These are phyloP conservation scores for Exophiala viscosa DNA, from an alignment of 2,329 filamentous ascomycete genomes.

Conservation along the genomic window DNA sequence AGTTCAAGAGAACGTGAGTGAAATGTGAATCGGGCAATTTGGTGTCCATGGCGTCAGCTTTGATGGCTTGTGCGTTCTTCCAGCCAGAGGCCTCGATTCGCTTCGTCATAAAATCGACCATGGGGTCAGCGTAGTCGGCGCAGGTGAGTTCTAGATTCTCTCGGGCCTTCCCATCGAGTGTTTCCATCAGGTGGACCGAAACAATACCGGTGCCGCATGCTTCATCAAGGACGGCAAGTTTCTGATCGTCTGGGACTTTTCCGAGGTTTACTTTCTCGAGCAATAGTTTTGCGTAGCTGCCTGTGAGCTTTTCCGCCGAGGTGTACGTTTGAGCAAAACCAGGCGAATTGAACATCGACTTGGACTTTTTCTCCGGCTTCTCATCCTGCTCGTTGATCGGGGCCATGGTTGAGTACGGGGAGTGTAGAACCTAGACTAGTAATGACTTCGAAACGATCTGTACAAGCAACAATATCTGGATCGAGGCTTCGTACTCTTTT, in stretches of 20 bases:
- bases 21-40: constrained; percentile 37
- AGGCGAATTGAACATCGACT: constrained; percentile 4
- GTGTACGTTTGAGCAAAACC: constrained; percentile 12
- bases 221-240: constrained; percentile 47
- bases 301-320: constrained; percentile 33
- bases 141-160: constrained; percentile 48
- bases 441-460: too few relatives aligned
- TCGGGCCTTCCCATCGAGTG: constrained; percentile 39
- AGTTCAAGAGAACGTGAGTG: constrained; percentile 45
- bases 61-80: constrained; percentile 43
- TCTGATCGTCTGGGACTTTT: constrained; percentile 19
- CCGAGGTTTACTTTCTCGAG: constrained; percentile 32
- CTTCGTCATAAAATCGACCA: constrained; percentile 42
- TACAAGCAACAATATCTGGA: too few relatives aligned
- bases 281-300: constrained; percentile 31
- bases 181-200: constrained; percentile 43
- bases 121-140: constrained; percentile 45
- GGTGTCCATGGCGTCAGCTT: constrained; percentile 50
- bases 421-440: not conserved
- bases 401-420: not conserved
- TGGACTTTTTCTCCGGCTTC: not conserved
- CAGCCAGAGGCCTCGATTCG: constrained; percentile 44
- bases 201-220: constrained; percentile 54
- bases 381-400: not conserved
- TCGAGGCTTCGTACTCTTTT: too few relatives aligned